Evolutionary conservation across 306 rosid species (phyloP), one percentile per base, ranked within the genome.

Genomic region (Rubus parviflorus): DNA sequence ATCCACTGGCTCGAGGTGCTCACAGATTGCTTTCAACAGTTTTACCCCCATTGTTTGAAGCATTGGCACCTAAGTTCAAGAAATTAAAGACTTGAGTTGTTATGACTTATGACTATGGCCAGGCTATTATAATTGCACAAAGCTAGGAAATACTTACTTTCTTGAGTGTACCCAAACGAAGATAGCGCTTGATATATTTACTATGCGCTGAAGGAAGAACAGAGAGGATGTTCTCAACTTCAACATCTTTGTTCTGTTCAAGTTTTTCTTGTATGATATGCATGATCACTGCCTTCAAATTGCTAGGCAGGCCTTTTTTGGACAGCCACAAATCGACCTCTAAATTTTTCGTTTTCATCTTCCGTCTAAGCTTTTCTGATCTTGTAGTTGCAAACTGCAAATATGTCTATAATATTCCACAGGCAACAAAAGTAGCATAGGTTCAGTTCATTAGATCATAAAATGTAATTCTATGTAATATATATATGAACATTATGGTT

Each of bases 181-280:
- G 71, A 66, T 66, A 66, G 30, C 51, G 71, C 35, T 4, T 41
- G 51, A 66, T 66, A 42, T 40, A 66, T 41, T 41, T 66, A n/a
- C 71, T n/a, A 66, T 66, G 51, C 41, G 49, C 49, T 8, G 49
- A 41, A 17, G 71, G 71, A 19, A 66, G 71, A 41, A 66, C 51
- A 66, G 23, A 8, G 16, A 66, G 71, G 51, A 66, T 19, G 71
- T n/a, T 22, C 4, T 66, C 71, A 8, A 66, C 71, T 4, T 1
- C 30, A n/a, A 66, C 71, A 66, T 66, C 71, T 19, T 66, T 41
- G 71, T 66, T 66, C 49, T 66, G 35, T 40, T 66, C 71, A 9
- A 66, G 71, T 19, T 66, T 66, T 3, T 66, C 35, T 8, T 66
- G 71, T 17, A 66, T 42, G 48, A 41, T 4, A 0, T 41, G 17